Conservation (phyloP, 2,329 filamentous ascomycete genomes). For the Lizonia empirigonia region DNA sequence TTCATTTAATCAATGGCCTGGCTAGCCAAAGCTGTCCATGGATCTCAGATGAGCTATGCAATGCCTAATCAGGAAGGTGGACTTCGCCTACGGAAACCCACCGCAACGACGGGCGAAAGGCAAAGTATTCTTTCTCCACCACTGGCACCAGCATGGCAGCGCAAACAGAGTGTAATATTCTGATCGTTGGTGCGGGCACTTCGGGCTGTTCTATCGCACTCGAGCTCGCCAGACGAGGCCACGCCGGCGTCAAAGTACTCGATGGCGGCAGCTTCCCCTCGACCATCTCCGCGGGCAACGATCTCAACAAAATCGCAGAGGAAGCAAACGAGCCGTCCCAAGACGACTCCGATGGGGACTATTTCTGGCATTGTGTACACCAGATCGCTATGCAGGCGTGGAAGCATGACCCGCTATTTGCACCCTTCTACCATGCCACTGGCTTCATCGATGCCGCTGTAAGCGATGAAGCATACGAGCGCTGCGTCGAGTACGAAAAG, state of each 20-base stretch:
- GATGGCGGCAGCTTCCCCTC: slow-evolving; percentile 54
- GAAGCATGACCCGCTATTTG: slow-evolving; percentile 52
- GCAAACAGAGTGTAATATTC: slow-evolving; percentile 23
- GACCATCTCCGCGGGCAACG: slow-evolving; percentile 54
- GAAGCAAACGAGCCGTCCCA: slow-evolving; percentile 33
- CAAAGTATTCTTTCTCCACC: not conserved
- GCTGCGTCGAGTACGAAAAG: slow-evolving; percentile 47
- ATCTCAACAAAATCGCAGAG: slow-evolving; percentile 57
- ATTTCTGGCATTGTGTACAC: slow-evolving; percentile 42
- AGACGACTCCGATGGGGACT: slow-evolving; percentile 41
- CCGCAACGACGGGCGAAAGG: not conserved
- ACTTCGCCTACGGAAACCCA: slow-evolving; percentile 1
- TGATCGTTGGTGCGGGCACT: slow-evolving; percentile 58
- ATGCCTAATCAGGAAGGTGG: slow-evolving; percentile 6
- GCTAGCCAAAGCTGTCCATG: not conserved
- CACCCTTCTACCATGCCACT: slow-evolving; percentile 54
- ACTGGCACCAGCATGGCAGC: slow-evolving; percentile 5
- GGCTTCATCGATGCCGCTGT: slow-evolving; percentile 56
- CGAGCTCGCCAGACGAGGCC: slow-evolving; percentile 55
- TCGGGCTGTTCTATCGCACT: slow-evolving; percentile 59
- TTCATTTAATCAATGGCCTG: not conserved
- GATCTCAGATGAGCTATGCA: not conserved
- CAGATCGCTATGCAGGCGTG: slow-evolving; percentile 51
- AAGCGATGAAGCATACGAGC: slow-evolving; percentile 47
- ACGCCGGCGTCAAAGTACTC: slow-evolving; percentile 53